Conservation (phyloP, 2,329 filamentous ascomycete genomes). For the Zymoseptoria ardabiliae region DNA sequence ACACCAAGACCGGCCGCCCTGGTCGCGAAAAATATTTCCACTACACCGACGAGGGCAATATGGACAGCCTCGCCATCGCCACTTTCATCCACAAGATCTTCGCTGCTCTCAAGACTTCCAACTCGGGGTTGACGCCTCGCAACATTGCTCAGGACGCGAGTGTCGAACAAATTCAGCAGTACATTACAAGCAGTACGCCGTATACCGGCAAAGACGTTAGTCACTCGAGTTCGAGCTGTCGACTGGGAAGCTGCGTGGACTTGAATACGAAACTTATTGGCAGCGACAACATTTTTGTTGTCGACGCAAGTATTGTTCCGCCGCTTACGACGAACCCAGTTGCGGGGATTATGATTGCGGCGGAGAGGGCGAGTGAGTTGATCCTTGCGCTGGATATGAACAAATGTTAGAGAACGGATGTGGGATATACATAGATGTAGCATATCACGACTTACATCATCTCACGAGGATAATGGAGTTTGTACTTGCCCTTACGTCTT, state of each 20-base stretch:
- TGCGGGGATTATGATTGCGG: conserved; percentile 49
- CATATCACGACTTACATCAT: too few relatives aligned
- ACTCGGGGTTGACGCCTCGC: conserved; percentile 38
- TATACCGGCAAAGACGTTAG: conserved; percentile 47
- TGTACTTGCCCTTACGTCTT: too few relatives aligned
- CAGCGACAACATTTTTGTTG: conserved; percentile 45
- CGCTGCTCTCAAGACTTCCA: conserved; percentile 32
- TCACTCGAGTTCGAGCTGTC: conserved; percentile 49
- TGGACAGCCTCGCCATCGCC: conserved; percentile 43
- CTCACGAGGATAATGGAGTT: too few relatives aligned
- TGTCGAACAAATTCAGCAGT: conserved; percentile 42
- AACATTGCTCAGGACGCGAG: conserved; percentile 44
- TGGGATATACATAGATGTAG: too few relatives aligned
- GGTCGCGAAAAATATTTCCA: conserved; percentile 46
- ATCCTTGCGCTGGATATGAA: conserved; percentile 32
- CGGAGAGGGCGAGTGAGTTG: conserved; percentile 45
- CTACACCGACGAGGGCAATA: conserved; percentile 37
- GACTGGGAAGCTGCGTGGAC: conserved; percentile 46
- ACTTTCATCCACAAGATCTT: conserved; percentile 47
- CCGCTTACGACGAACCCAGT: conserved; percentile 50
- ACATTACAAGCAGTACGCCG: conserved; percentile 39
- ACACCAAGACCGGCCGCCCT: conserved; percentile 48
- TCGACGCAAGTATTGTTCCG: conserved; percentile 45
- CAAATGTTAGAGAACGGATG: not conserved
- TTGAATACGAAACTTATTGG: conserved; percentile 41